Evolutionary conservation across 169 alveolate species (phyloP), one percentile per base, ranked within the genome.

Genomic region (Neospora caninum): DNA sequence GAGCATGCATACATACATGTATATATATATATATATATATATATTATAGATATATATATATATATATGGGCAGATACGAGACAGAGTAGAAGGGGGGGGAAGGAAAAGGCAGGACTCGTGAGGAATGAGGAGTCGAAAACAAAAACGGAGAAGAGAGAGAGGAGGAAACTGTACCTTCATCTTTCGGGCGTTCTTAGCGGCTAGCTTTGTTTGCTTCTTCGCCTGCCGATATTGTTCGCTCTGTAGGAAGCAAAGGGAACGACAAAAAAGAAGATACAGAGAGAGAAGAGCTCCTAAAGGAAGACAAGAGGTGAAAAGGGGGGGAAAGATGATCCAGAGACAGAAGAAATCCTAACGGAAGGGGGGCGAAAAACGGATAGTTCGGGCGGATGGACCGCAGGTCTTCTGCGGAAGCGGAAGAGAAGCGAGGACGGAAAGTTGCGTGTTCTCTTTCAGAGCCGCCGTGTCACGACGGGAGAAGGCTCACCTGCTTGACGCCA

Each of bases 401-500:
- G 41, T 27, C 31, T 22, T 22, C 80, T 69, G 27, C 38, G 41
- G 36, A n/a, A n/a, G n/a, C n/a, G n/a, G n/a, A n/a, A n/a, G n/a
- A n/a, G n/a, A n/a, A n/a, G n/a, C n/a, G n/a, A n/a, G n/a, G n/a
- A n/a, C n/a, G n/a, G n/a, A n/a, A n/a, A n/a, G n/a, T n/a, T n/a
- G n/a, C n/a, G n/a, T n/a, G n/a, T 49, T 49, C 22, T 49, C 58
- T 49, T 13, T 49, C 58, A 13, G 22, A 13, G 13, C 58, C 58
- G 58, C 13, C 13, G n/a, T 49, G 22, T 34, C 27, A 7, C 39
- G n/a, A 20, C 25, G 42, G n/a, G 49, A n/a, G 42, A n/a, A 73
- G 13, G 43, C 92, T 36, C n/a, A 87, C 92, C 82, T 58, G 92
- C 54, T 87, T 87, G 41, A 87, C 82, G 0, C 92, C 92, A 58